Evolutionary conservation across 2,329 filamentous ascomycete genomes (phyloP).

Genomic region (Apiospora aurea): DNA sequence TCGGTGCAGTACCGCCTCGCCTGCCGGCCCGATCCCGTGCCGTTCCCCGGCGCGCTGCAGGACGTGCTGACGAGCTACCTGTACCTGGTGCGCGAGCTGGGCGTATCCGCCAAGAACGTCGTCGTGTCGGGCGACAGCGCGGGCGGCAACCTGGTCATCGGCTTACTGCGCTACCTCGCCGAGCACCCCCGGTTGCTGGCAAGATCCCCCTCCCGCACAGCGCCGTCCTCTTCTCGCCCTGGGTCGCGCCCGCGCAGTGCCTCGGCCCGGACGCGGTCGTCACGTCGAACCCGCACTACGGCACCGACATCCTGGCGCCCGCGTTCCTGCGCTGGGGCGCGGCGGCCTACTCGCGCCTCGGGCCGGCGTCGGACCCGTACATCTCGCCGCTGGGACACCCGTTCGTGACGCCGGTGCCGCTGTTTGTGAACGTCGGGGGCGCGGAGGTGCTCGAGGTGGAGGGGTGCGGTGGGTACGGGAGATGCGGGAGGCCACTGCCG

Average conservation of each 20-base stretch:
- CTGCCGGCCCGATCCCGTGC: constrained; percentile 43
- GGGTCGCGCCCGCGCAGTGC: constrained; percentile 29
- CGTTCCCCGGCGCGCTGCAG: constrained; percentile 55
- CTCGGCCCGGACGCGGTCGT: constrained; percentile 30
- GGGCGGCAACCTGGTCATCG: constrained; percentile 51
- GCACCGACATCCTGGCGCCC: constrained; percentile 47
- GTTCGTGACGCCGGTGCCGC: constrained; percentile 34
- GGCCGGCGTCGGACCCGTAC: constrained; percentile 25
- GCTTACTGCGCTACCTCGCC: constrained; percentile 52
- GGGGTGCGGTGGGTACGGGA: constrained; percentile 64
- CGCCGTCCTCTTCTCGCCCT: constrained; percentile 44
- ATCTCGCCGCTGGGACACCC: constrained; percentile 35
- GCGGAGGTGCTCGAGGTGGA: constrained; percentile 44
- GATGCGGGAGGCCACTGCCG: constrained; percentile 31
- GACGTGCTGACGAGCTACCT: constrained; percentile 51
- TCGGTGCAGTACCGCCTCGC: constrained; percentile 54
- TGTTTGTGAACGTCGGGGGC: constrained; percentile 34
- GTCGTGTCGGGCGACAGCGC: constrained; percentile 54
- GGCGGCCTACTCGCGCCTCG: constrained; percentile 36
- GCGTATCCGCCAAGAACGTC: constrained; percentile 47
- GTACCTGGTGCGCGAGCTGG: constrained; percentile 48
- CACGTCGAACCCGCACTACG: constrained; percentile 31
- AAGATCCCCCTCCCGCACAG: constrained; percentile 44
- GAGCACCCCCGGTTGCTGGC: constrained; percentile 36
- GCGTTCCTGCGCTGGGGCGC: constrained; percentile 50